phyloP scores from a whole-genome alignment of 2,329 filamentous ascomycete species.

The Trichoderma oligosporum region DNA sequence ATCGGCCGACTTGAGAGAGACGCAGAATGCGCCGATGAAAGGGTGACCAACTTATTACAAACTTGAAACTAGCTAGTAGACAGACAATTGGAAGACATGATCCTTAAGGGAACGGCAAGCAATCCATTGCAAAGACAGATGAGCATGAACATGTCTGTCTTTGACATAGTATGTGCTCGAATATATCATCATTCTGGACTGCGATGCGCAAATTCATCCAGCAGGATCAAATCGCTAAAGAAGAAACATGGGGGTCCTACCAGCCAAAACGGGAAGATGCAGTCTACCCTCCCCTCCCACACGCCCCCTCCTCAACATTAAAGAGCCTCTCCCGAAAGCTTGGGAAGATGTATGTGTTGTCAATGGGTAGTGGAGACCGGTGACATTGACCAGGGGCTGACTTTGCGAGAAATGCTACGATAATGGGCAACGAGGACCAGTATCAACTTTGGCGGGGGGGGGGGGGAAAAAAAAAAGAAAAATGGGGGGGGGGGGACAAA shows the following conservation, averaged over 20 bases:
- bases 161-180: not conserved
- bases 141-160: not conserved
- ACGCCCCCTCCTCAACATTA: conserved; percentile 11
- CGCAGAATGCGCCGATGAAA: not conserved
- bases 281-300: not conserved
- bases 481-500: too few species aligned
- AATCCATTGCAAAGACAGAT: not conserved
- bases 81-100: too few species aligned
- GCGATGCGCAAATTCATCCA: not conserved
- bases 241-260: not conserved
- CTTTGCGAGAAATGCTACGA: not conserved
- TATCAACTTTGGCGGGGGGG: not conserved
- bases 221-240: not conserved
- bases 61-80: too few species aligned
- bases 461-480: not conserved
- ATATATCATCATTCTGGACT: not conserved
- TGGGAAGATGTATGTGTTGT: conserved; percentile 18
- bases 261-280: conserved; percentile 14
- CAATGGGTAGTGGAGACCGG: conserved; percentile 7
- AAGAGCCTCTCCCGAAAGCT: conserved; percentile 18
- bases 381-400: conserved; percentile 3
- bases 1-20: not conserved
- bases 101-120: too few species aligned
- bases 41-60: not conserved
- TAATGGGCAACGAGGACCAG: not conserved